A percentile compares a stretch with the other conserved stretches of the same genome.
These are phyloP conservation scores for Butyriboletus loyo DNA, from an alignment of 768 basidiomycete species.

Conservation along the genomic window DNA sequence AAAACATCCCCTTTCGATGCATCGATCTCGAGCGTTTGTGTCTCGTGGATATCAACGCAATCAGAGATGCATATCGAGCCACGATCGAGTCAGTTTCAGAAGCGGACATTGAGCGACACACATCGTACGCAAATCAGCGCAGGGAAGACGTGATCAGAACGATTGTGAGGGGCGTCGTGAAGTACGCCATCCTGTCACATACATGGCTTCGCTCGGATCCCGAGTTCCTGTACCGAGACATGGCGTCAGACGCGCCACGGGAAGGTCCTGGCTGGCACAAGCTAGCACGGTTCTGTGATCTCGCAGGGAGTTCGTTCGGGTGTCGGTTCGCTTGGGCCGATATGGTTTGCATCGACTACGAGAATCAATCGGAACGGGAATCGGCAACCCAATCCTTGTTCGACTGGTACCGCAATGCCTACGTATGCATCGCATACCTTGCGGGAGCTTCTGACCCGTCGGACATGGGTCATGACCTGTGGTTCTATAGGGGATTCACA, in stretches of 20 bases:
- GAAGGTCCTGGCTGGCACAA: conserved; percentile 14
- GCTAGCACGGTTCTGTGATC: conserved; percentile 5
- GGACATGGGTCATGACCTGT: conserved; percentile 6
- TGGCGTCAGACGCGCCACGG: background rate
- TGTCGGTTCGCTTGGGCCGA: conserved; percentile 24
- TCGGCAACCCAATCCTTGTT: conserved; percentile 3
- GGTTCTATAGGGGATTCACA: conserved; percentile 18
- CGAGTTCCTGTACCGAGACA: conserved; percentile 4
- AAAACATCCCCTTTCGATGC: conserved; percentile 14
- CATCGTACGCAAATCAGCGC: conserved; percentile 23
- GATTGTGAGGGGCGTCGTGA: conserved; percentile 21
- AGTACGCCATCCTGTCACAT: conserved; percentile 22
- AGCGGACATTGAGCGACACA: conserved; percentile 19
- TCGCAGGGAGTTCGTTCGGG: conserved; percentile 9
- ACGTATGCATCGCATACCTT: conserved; percentile 20
- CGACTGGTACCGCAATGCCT: conserved; percentile 21
- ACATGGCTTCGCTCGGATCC: background rate
- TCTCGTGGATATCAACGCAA: conserved; percentile 5
- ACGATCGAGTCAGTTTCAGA: conserved; percentile 18
- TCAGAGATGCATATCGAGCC: conserved; percentile 4
- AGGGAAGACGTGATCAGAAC: conserved; percentile 19
- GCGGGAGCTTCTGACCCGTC: background rate
- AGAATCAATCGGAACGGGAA: background rate
- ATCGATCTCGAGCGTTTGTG: conserved; percentile 15
- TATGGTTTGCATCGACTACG: conserved; percentile 9